Evolutionary conservation across 225 moss, liverwort and hornwort species (phyloP).

Genomic region (Physcomitrellopsis africana): DNA sequence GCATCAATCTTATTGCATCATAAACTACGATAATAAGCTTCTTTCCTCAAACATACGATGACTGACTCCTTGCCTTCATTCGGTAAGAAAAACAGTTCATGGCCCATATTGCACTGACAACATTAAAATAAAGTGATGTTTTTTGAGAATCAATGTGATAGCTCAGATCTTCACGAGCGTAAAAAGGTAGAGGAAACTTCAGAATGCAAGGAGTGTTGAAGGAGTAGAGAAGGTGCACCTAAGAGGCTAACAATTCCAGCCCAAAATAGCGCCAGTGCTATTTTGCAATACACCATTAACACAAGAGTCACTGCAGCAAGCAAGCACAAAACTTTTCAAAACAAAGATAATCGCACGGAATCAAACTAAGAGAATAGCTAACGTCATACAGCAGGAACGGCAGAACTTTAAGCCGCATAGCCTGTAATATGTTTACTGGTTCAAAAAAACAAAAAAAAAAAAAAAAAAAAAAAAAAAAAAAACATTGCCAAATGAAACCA

Average conservation of each 20-base stretch:
- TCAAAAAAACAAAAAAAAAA: background rate
- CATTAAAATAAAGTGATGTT: background rate
- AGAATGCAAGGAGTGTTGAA: background rate
- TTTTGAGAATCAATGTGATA: background rate
- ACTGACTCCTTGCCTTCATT: background rate
- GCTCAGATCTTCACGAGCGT: slow-evolving; percentile 5
- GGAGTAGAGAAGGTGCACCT: slow-evolving; percentile 50
- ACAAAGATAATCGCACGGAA: background rate
- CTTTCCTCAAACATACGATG: background rate
- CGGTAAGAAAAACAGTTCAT: background rate
- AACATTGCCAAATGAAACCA: background rate
- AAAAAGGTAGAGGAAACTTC: background rate
- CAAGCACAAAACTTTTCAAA: slow-evolving; percentile 32
- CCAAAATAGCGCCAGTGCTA: slow-evolving; percentile 86
- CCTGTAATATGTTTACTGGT: background rate
- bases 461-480: too few species aligned
- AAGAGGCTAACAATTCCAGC: slow-evolving; percentile 72
- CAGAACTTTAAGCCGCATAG: slow-evolving; percentile 8
- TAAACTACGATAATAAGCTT: background rate
- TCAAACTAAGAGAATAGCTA: slow-evolving; percentile 30
- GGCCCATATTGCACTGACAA: slow-evolving; percentile 7
- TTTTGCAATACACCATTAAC: slow-evolving; percentile 90
- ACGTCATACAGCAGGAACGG: background rate
- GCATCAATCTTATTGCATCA: background rate
- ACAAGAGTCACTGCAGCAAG: slow-evolving; percentile 76